Conservation (phyloP, 768 basidiomycete species). For the Infundibulicybe gibba region DNA sequence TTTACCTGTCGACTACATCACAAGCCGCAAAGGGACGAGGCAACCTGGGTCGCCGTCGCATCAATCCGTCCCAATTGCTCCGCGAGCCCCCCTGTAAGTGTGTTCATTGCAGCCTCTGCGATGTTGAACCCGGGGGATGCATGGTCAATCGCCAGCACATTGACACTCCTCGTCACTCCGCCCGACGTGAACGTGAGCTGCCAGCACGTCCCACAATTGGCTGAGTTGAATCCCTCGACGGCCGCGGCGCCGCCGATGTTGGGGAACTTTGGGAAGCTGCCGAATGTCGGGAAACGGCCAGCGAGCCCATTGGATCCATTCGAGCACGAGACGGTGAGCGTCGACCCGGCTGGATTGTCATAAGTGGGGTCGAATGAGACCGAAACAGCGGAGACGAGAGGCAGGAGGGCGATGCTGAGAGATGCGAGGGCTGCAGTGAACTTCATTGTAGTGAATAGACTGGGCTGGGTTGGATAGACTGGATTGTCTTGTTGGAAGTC, state of each 20-base stretch:
- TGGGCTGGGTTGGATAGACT: too few relatives aligned
- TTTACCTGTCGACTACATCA: too few relatives aligned
- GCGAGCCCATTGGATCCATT: constrained; percentile 37
- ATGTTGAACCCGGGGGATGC: constrained; percentile 33
- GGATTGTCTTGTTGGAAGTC: too few relatives aligned
- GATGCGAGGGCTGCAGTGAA: not conserved
- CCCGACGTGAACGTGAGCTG: constrained; percentile 26
- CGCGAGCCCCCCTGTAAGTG: constrained; percentile 3
- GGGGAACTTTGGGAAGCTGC: constrained; percentile 39
- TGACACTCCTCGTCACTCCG: constrained; percentile 21
- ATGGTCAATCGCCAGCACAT: constrained; percentile 36
- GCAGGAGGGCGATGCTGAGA: constrained; percentile 1
- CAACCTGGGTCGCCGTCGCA: constrained; percentile 6
- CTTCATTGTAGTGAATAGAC: not conserved
- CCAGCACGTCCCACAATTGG: constrained; percentile 47
- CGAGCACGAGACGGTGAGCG: constrained; percentile 40
- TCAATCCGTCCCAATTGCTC: constrained; percentile 6
- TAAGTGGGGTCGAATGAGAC: constrained; percentile 33
- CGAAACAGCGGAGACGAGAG: constrained; percentile 8
- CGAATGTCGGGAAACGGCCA: constrained; percentile 35
- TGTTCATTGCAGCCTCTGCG: constrained; percentile 1
- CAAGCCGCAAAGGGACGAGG: constrained; percentile 11
- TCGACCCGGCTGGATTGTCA: constrained; percentile 26
- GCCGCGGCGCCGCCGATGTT: constrained; percentile 39
- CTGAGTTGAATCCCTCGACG: constrained; percentile 35